These are phyloP conservation scores for Botrytis cinerea DNA, from an alignment of 2,329 filamentous ascomycete genomes.

Conservation along the genomic window DNA sequence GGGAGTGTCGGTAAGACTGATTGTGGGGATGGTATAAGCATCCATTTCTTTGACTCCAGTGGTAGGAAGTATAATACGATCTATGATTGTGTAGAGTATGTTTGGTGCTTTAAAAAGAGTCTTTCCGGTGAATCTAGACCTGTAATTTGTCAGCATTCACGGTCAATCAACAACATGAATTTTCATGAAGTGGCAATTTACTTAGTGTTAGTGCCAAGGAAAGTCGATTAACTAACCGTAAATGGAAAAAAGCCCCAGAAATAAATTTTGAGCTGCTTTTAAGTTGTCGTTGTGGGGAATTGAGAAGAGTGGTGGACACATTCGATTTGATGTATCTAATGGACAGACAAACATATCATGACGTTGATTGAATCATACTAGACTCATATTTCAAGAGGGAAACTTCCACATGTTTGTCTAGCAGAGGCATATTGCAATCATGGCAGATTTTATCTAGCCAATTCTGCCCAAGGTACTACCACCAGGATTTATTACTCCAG, in stretches of 20 bases:
- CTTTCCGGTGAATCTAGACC: background rate
- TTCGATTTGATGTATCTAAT: background rate
- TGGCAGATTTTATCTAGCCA: too few species aligned
- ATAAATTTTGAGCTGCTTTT: background rate
- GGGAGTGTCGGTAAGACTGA: slow-evolving; percentile 9
- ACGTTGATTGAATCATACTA: background rate
- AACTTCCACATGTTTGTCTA: slow-evolving; percentile 1
- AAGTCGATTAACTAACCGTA: background rate
- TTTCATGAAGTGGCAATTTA: background rate
- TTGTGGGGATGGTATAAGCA: background rate
- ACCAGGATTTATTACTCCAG: background rate
- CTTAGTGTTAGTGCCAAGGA: background rate
- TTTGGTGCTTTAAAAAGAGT: background rate
- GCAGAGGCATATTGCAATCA: background rate
- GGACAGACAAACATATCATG: background rate
- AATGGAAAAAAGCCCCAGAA: background rate
- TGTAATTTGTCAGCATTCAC: background rate
- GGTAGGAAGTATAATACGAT: background rate
- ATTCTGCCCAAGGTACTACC: background rate
- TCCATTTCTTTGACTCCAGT: background rate
- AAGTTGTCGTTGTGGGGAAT: background rate
- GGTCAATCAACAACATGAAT: background rate
- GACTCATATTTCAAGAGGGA: background rate
- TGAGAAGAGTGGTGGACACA: background rate
- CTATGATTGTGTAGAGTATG: background rate